Conservation (phyloP, 2,329 filamentous ascomycete species). For the Lomentospora prolificans region DNA sequence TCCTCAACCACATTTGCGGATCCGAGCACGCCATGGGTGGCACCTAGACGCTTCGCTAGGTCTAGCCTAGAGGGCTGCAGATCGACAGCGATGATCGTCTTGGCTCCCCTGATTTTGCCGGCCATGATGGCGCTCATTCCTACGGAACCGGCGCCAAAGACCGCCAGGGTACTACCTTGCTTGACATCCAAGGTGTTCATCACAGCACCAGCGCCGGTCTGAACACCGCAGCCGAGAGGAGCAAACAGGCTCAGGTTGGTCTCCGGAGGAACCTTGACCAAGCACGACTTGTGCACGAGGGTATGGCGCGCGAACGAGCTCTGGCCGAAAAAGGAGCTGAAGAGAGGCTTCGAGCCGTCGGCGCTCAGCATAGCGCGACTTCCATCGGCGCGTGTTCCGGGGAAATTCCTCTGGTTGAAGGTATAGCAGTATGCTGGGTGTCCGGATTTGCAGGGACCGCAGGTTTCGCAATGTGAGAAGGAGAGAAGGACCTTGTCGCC, state of each 20-base stretch:
- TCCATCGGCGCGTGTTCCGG: constrained; percentile 3
- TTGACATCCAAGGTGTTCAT: constrained; percentile 21
- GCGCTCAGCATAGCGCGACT: not conserved
- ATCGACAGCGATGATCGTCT: constrained; percentile 21
- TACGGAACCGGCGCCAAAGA: constrained; percentile 24
- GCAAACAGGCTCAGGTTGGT: constrained; percentile 21
- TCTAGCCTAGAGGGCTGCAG: constrained; percentile 17
- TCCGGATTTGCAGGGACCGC: constrained; percentile 35
- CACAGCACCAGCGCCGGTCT: constrained; percentile 26
- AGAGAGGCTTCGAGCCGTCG: constrained; percentile 6
- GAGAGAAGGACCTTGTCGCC: constrained; percentile 45
- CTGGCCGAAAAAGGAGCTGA: constrained; percentile 24
- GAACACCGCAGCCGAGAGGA: constrained; percentile 25
- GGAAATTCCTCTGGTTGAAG: constrained; percentile 40
- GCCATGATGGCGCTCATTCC: constrained; percentile 25
- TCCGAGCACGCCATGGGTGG: constrained; percentile 21
- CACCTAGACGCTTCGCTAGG: constrained; percentile 21
- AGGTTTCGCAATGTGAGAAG: constrained; percentile 26
- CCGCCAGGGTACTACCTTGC: constrained; percentile 17
- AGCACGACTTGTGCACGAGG: constrained; percentile 18
- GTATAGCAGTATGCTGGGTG: constrained; percentile 36
- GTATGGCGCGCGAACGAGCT: constrained; percentile 22
- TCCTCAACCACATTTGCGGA: constrained; percentile 17
- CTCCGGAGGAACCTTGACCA: constrained; percentile 18
- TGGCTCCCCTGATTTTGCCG: constrained; percentile 17